Percentiles rank a stretch among this genome's conserved stretches.
Evolutionary conservation across 495 filamentous ascomycete genomes (phyloP).

Genomic region (Penicillium chermesinum): DNA sequence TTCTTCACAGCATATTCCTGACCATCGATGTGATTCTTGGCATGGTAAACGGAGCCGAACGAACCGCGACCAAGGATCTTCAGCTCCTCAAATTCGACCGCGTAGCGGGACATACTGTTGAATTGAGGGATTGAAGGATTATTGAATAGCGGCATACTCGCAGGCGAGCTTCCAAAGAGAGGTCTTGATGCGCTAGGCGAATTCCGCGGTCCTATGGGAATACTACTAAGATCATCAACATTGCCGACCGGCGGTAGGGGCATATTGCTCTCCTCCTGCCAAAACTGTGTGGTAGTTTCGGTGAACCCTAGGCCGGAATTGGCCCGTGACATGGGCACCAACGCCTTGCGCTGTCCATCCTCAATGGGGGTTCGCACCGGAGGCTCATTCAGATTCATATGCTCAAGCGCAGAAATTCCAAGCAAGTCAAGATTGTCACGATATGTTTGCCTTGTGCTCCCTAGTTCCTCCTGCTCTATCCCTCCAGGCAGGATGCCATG

Average conservation of each 20-base stretch:
- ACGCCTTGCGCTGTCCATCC: conserved; percentile 16
- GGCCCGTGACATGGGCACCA: conserved; percentile 17
- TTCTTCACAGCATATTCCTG: conserved; percentile 52
- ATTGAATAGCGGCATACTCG: conserved; percentile 31
- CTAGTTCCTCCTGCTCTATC: conserved; percentile 33
- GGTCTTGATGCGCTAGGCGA: conserved; percentile 22
- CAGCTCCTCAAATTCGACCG: conserved; percentile 39
- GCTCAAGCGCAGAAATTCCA: conserved; percentile 34
- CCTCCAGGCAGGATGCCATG: conserved; percentile 39
- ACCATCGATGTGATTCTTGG: conserved; percentile 46
- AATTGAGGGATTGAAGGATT: conserved; percentile 13
- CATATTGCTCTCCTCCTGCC: conserved; percentile 9
- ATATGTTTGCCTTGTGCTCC: conserved; percentile 36
- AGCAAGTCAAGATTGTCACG: conserved; percentile 41
- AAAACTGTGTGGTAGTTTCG: background rate
- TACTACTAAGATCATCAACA: conserved; percentile 17
- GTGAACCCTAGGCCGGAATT: conserved; percentile 3
- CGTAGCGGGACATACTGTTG: conserved; percentile 34
- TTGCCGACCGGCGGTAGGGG: conserved; percentile 16
- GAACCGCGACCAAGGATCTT: conserved; percentile 46
- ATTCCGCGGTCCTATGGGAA: conserved; percentile 19
- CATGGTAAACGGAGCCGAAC: conserved; percentile 51
- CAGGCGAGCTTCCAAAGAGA: conserved; percentile 33
- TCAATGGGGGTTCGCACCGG: conserved; percentile 14
- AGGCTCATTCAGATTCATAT: conserved; percentile 25